These are phyloP conservation scores for Desmodesmus armatus DNA, from an alignment of 139 green algal species.

Conservation along the genomic window DNA sequence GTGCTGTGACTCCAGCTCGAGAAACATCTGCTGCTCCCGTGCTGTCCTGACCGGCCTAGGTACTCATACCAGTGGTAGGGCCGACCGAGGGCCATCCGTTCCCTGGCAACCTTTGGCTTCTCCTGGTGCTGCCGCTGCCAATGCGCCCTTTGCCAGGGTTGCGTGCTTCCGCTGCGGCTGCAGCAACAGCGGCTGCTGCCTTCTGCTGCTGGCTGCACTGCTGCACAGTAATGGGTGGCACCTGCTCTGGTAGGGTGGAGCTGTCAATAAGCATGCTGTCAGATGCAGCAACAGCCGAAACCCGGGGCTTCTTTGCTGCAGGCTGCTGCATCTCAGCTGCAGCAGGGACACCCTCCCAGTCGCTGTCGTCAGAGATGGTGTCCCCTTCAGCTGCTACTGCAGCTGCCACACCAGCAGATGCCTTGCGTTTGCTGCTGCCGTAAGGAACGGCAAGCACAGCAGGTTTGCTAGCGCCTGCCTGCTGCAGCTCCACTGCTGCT, in stretches of 20 bases:
- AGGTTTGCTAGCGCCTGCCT: neutral
- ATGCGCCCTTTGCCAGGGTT: no score
- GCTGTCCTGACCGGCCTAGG: no score
- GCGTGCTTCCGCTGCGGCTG: no score
- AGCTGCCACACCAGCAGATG: neutral
- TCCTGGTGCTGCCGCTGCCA: no score
- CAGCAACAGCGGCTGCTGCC: no score
- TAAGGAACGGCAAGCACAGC: neutral
- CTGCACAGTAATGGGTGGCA: no score
- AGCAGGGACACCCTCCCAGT: neutral
- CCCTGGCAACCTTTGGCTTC: no score
- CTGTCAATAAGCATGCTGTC: no score
- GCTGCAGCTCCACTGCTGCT: constrained; percentile 20
- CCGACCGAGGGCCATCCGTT: no score
- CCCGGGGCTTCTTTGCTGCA: neutral
- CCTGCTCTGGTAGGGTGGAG: no score
- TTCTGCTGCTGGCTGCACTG: neutral
- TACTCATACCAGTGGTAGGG: no score
- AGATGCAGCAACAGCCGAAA: neutral
- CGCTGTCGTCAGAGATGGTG: neutral
- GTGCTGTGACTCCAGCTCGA: neutral
- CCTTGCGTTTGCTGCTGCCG: neutral
- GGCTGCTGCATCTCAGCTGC: neutral
- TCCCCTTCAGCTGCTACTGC: neutral
- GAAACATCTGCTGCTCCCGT: neutral